Percentiles rank a stretch among this genome's conserved stretches.
Evolutionary conservation across 208 protist species (phyloP).

Genomic region (Leptomonas seymouri): DNA sequence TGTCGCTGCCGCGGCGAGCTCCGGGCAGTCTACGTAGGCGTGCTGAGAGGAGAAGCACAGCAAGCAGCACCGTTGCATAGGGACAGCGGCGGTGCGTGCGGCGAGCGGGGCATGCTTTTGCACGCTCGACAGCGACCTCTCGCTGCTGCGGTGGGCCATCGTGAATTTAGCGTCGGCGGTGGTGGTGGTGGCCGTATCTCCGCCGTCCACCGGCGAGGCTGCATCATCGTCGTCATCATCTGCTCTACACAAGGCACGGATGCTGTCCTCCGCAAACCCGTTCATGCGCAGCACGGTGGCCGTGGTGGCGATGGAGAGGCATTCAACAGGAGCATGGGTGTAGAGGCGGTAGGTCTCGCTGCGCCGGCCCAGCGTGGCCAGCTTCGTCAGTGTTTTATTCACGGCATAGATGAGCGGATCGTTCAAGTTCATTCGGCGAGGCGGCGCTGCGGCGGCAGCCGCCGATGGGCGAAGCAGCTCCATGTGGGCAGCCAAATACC

Average conservation of each 20-base stretch:
- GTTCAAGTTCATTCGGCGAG: slow-evolving; percentile 16
- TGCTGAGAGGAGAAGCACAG: slow-evolving; percentile 70
- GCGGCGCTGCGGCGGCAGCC: slow-evolving; percentile 1
- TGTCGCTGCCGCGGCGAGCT: slow-evolving; percentile 52
- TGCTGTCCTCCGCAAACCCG: slow-evolving; percentile 63
- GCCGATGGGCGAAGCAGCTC: slow-evolving; percentile 33
- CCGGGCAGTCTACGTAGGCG: slow-evolving; percentile 68
- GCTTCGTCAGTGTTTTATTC: slow-evolving; percentile 65
- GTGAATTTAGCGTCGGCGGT: neutral
- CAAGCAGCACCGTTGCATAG: slow-evolving; percentile 57
- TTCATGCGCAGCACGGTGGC: slow-evolving; percentile 64
- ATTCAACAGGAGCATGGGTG: slow-evolving; percentile 45
- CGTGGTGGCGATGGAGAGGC: slow-evolving; percentile 51
- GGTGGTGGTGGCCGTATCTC: neutral
- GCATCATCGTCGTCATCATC: neutral
- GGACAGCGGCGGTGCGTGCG: slow-evolving; percentile 61
- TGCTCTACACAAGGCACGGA: slow-evolving; percentile 42
- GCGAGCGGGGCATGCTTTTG: slow-evolving; percentile 5
- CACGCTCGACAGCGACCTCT: neutral
- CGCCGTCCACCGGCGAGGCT: neutral
- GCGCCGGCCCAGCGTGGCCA: slow-evolving; percentile 45
- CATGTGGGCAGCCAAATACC: slow-evolving; percentile 66
- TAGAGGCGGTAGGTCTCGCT: slow-evolving; percentile 77
- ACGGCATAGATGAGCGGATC: slow-evolving; percentile 78
- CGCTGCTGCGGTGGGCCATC: slow-evolving; percentile 10